Conservation (phyloP, 495 filamentous ascomycete species). For the Rhypophila decipiens region DNA sequence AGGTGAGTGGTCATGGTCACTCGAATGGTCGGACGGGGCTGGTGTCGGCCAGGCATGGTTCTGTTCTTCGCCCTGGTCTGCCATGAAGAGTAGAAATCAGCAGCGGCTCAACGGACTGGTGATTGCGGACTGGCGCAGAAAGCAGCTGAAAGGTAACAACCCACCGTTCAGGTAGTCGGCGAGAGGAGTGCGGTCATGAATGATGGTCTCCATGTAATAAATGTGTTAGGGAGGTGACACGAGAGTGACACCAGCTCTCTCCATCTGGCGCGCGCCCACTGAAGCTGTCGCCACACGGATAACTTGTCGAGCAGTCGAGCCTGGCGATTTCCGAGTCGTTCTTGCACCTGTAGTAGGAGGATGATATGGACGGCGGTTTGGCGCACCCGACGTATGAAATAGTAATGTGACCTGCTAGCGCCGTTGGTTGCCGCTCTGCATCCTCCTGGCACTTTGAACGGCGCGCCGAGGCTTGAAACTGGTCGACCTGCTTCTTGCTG, state of each 20-base stretch:
- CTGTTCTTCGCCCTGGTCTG: conserved; percentile 37
- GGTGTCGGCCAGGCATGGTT: conserved; percentile 33
- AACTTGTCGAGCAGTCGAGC: background rate
- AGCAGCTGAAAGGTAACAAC: conserved; percentile 9
- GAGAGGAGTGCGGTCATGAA: conserved; percentile 85
- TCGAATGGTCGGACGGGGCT: conserved; percentile 32
- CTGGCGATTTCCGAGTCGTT: background rate
- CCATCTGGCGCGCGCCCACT: conserved; percentile 19
- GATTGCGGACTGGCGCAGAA: background rate
- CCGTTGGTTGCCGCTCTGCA: conserved; percentile 14
- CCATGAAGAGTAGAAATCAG: conserved; percentile 9
- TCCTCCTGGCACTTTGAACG: conserved; percentile 8
- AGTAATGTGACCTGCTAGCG: conserved; percentile 14
- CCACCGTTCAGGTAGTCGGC: conserved; percentile 90
- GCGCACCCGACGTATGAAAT: background rate
- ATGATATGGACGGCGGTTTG: background rate
- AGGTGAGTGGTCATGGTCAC: conserved; percentile 35
- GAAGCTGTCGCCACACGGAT: background rate
- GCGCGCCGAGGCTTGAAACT: background rate
- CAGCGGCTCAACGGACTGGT: background rate
- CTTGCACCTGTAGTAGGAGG: background rate
- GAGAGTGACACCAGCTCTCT: conserved; percentile 20
- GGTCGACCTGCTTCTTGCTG: background rate
- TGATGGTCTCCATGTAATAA: conserved; percentile 76
- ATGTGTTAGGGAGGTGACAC: conserved; percentile 29